Base-by-base conservation (phyloP, 805 yeast genomes). In the Candida argentea region DNA sequence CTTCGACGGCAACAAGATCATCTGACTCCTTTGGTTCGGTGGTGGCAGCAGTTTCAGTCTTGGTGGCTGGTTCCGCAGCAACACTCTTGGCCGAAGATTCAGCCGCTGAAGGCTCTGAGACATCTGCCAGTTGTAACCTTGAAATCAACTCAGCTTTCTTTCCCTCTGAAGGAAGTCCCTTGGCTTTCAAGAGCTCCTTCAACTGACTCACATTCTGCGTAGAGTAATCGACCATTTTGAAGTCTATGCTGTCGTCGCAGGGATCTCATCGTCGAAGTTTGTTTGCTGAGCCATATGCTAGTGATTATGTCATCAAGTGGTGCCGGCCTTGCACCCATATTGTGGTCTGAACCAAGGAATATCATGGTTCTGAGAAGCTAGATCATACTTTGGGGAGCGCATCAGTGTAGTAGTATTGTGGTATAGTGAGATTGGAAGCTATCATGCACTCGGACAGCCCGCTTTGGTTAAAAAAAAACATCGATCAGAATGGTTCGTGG, bases 201-300 rank as follows among this genome's bases (percentile, higher is more conserved):
- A 89, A 67, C 60, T 86, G 94, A 12, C 78, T 75, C 28, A 86
- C 95, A 3, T 87, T 78, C 38, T 72, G 66, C n/a, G 75, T 46
- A n/a, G 72, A 47, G 48, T 75, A 78, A 7, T 65, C 66, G 11
- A 72, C 38, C 77, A 73, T 73, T 32, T 26, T n/a, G n/a, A n/a
- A n/a, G n/a, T 23, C 18, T 9, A 17, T 20, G 29, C 17, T 30
- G 25, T 11, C 22, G 25, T n/a, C n/a, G n/a, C n/a, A n/a, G n/a
- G n/a, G n/a, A n/a, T n/a, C n/a, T n/a, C n/a, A n/a, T n/a, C n/a
- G n/a, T n/a, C n/a, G n/a, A n/a, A n/a, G n/a, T n/a, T n/a, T 22
- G 27, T 25, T 20, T 12, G 15, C 19, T n/a, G n/a, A n/a, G n/a
- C n/a, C n/a, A n/a, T n/a, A n/a, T n/a, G n/a, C n/a, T n/a, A n/a